These are phyloP conservation scores for Cladosporium phlei DNA, from an alignment of 2,329 filamentous ascomycete species.

Conservation along the genomic window DNA sequence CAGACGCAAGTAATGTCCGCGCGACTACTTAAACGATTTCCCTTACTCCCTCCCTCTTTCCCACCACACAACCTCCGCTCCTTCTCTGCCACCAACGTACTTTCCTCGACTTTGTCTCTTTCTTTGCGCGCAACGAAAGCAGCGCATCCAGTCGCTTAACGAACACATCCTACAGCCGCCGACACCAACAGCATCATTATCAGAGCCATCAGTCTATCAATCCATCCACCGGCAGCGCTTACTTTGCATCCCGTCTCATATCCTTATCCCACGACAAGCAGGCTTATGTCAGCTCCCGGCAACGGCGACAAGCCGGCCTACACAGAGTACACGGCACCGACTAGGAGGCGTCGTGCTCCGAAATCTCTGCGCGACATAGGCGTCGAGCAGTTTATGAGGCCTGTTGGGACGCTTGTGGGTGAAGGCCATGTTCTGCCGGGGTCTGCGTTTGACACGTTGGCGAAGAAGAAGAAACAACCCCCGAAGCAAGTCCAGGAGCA, in stretches of 20 bases:
- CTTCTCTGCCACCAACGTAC: slow-evolving; percentile 1
- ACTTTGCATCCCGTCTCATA: neutral
- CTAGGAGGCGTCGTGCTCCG: neutral
- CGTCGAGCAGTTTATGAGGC: neutral
- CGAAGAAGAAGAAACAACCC: neutral
- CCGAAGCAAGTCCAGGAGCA: neutral
- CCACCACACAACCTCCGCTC: neutral
- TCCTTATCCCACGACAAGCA: neutral
- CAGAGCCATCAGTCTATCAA: neutral
- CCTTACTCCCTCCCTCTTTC: neutral
- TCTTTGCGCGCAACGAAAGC: neutral
- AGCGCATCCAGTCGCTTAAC: too few species aligned
- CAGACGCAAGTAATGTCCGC: neutral
- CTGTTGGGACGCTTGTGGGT: neutral
- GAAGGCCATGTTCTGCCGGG: neutral
- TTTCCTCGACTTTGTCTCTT: neutral
- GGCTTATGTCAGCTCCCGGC: neutral
- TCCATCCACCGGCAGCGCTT: too few species aligned
- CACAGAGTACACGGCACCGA: neutral
- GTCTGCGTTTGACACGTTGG: neutral
- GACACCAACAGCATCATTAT: neutral
- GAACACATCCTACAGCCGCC: neutral
- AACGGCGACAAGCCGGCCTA: neutral
- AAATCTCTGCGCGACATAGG: neutral
- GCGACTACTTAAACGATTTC: neutral